phyloP scores from a whole-genome alignment of 2,329 filamentous ascomycete species.

The Fusarium pseudocircinatum region DNA sequence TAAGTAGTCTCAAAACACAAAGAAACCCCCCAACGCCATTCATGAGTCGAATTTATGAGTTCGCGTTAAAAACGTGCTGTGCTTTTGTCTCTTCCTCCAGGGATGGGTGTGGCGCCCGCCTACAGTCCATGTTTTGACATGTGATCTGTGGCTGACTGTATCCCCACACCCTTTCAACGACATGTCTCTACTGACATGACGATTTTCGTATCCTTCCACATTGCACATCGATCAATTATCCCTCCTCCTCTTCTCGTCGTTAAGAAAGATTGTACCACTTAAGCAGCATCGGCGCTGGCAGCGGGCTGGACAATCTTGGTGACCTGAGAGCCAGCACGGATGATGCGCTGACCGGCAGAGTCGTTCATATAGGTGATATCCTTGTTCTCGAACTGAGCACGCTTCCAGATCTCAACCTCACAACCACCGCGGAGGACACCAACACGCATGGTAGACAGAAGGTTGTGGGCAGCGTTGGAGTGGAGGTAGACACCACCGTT shows the following conservation, averaged over 20 bases:
- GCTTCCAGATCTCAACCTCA: slow-evolving; percentile 94
- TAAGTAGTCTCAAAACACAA: slow-evolving; percentile 33
- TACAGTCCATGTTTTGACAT: slow-evolving; percentile 24
- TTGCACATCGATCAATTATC: slow-evolving; percentile 34
- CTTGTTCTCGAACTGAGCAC: slow-evolving; percentile 84
- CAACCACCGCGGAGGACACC: slow-evolving; percentile 87
- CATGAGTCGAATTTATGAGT: slow-evolving; percentile 41
- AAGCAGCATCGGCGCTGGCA: slow-evolving; percentile 86
- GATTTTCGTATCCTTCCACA: slow-evolving; percentile 3
- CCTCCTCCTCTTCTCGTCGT: slow-evolving; percentile 28
- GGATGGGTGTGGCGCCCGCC: slow-evolving; percentile 7
- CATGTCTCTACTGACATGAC: slow-evolving; percentile 23
- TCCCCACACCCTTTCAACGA: slow-evolving; percentile 24
- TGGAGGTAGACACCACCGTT: slow-evolving; percentile 92
- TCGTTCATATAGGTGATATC: slow-evolving; percentile 84
- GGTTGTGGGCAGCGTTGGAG: slow-evolving; percentile 89
- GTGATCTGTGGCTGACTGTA: slow-evolving; percentile 32
- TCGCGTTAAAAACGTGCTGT: slow-evolving; percentile 29
- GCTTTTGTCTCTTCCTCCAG: slow-evolving; percentile 9
- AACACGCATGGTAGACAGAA: slow-evolving; percentile 87
- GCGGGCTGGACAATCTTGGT: slow-evolving; percentile 85
- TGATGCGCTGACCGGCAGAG: slow-evolving; percentile 80
- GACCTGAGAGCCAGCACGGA: slow-evolving; percentile 85
- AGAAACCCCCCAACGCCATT: slow-evolving; percentile 41
- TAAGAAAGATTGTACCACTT: slow-evolving; percentile 32